Evolutionary conservation across 805 yeast species (phyloP).

Genomic region (Yarrowia phangngaensis): DNA sequence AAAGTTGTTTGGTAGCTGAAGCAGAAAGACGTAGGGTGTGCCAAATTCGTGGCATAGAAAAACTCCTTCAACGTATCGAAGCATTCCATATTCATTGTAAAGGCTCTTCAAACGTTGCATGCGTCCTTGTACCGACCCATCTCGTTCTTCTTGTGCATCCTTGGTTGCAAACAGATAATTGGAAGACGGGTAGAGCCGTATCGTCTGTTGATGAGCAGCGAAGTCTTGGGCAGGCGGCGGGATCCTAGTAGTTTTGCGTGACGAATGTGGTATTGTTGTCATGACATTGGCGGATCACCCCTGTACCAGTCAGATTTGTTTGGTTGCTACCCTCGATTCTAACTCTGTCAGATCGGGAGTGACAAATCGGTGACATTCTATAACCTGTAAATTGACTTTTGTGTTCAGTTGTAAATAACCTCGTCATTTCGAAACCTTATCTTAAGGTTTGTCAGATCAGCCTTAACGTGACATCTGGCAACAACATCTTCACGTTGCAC

Average conservation of each 20-base stretch:
- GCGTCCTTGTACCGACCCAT: slow-evolving; percentile 35
- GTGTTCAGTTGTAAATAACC: too few species aligned
- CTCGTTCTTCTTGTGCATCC: slow-evolving; percentile 38
- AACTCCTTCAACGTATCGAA: slow-evolving; percentile 38
- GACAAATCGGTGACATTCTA: too few species aligned
- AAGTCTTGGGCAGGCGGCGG: slow-evolving; percentile 30
- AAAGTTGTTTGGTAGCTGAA: slow-evolving; percentile 37
- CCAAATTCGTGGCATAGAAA: slow-evolving; percentile 39
- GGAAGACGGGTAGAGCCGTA: slow-evolving; percentile 37
- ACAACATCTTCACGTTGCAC: slow-evolving; percentile 13
- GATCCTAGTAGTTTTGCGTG: slow-evolving; percentile 24
- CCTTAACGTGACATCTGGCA: slow-evolving; percentile 24
- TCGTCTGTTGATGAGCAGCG: slow-evolving; percentile 33
- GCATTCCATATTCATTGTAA: slow-evolving; percentile 37
- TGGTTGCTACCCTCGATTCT: too few species aligned
- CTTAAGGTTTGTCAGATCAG: slow-evolving; percentile 26
- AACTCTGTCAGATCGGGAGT: too few species aligned
- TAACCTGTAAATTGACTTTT: too few species aligned
- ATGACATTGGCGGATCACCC: slow-evolving; percentile 14
- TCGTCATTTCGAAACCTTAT: too few species aligned
- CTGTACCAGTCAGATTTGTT: too few species aligned
- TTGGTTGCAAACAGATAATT: slow-evolving; percentile 38
- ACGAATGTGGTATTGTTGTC: slow-evolving; percentile 22
- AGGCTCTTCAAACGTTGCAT: slow-evolving; percentile 35
- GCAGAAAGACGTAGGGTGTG: slow-evolving; percentile 37